Base-by-base conservation (phyloP, 768 basidiomycete genomes). In the Kwoniella dendrophila region DNA sequence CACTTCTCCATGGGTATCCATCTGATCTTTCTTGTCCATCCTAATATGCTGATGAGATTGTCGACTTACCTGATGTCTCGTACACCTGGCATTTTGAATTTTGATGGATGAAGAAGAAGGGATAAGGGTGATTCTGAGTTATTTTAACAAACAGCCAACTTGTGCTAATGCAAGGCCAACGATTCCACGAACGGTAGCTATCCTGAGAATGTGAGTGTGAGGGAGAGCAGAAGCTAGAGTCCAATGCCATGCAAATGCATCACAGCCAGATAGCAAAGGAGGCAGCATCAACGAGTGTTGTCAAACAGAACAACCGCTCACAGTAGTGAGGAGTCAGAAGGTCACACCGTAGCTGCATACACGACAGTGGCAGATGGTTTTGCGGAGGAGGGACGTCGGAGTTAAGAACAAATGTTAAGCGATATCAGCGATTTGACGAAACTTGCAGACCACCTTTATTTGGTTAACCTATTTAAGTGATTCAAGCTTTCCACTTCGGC, bases 1-100 rank as follows among this genome's bases (percentile, higher is more conserved):
- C n/a, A 5, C 18, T 43, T 43, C 41, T 20, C 18, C n/a, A 14
- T 29, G 48, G 8, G 7, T 11, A 7, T 48, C 44, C 32, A 6
- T 32, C 27, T 11, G 29, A 36, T 48, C n/a, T 22, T 29, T 20
- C 45, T 30, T 26, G 20, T 26, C 41, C 32, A 10, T 22, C 3
- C 40, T 38, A 18, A 26, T 32, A 24, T 26, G 34, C 8, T 14
- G n/a, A 27, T 48, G 34, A 18, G 11, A 29, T 12, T 18, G 5
- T 18, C 14, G 38, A 80, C 81, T 69, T 62, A 82, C 82, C 78
- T 78, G 74, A 82, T 78, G 70, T 83, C 82, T 69, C 82, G 79
- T 69, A 83, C 82, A 77, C 81, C 81, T 62, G 82, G 82, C 82
- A 83, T 83, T 68, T 80, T 82, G 60, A 75, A 70, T 59, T 16